Evolutionary conservation across 176 grass and related monocot genomes (phyloP).

Genomic region (Musa acuminata): DNA sequence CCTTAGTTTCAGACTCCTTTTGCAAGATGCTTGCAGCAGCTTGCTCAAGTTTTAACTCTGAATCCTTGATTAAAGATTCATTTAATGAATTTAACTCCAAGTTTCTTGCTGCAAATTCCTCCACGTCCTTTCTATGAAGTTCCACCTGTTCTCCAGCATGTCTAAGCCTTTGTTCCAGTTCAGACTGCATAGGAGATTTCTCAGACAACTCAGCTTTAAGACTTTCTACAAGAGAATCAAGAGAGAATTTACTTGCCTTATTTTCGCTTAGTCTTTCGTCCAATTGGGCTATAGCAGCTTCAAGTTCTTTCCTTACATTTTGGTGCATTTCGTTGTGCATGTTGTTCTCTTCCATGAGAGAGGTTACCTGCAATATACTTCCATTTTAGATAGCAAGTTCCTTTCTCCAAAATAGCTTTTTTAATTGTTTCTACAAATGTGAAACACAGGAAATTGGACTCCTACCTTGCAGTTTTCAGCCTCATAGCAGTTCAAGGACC

Average conservation of each 20-base stretch:
- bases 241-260: slow-evolving; percentile 11
- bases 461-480: not conserved
- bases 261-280: slow-evolving; percentile 56
- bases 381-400: not conserved
- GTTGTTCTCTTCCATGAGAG: slow-evolving; percentile 57
- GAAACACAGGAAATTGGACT: not conserved
- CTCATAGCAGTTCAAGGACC: not conserved
- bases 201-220: slow-evolving; percentile 22
- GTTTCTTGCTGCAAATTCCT: slow-evolving; percentile 64
- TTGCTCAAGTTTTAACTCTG: slow-evolving; percentile 56
- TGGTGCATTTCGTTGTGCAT: slow-evolving; percentile 49
- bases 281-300: slow-evolving; percentile 32
- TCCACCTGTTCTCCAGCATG: slow-evolving; percentile 62
- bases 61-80: slow-evolving; percentile 65
- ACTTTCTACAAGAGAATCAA: slow-evolving; percentile 17
- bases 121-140: slow-evolving; percentile 45
- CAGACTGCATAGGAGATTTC: slow-evolving; percentile 57
- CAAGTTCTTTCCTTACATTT: slow-evolving; percentile 60
- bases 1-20: slow-evolving; percentile 43
- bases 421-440: not conserved
- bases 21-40: slow-evolving; percentile 31
- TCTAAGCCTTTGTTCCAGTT: slow-evolving; percentile 70
- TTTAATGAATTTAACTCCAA: slow-evolving; percentile 55
- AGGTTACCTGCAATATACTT: slow-evolving; percentile 38
- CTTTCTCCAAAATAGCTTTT: slow-evolving; percentile 8